Conservation (phyloP, 176 grass and related monocot species). For the Oryza coarctata region DNA sequence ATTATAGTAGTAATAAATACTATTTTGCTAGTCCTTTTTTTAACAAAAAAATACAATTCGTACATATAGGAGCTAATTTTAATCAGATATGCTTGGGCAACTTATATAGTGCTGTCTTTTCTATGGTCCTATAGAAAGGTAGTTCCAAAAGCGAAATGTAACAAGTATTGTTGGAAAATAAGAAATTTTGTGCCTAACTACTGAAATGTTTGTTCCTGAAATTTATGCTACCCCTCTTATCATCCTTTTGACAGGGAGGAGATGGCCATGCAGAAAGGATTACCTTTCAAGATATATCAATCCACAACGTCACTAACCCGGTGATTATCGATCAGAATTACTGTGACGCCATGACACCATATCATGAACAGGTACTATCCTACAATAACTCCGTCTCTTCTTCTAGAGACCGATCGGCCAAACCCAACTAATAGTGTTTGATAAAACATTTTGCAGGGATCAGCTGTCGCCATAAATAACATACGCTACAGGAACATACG, state of each 20-base stretch:
- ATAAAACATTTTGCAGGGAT: constrained; percentile 31
- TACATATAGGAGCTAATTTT: neutral
- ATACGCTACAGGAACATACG: constrained; percentile 59
- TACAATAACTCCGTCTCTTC: neutral
- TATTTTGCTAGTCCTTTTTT: no score
- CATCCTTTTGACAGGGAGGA: constrained; percentile 50
- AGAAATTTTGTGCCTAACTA: neutral
- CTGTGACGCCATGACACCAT: constrained; percentile 57
- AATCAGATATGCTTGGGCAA: no score
- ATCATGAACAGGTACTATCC: constrained; percentile 49
- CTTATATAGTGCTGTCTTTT: neutral
- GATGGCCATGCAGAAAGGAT: constrained; percentile 61
- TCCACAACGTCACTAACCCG: constrained; percentile 63
- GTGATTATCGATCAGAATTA: constrained; percentile 83
- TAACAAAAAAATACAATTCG: neutral
- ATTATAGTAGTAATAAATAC: no score
- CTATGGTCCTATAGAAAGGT: neutral
- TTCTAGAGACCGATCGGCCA: neutral
- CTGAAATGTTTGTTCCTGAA: neutral
- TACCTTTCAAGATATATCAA: constrained; percentile 56
- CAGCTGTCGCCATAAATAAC: constrained; percentile 50
- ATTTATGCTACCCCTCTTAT: neutral
- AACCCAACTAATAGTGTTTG: neutral
- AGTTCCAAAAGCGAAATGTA: neutral
- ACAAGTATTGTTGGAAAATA: neutral